phyloP scores from a whole-genome alignment of 2,329 filamentous ascomycete genomes.

The Aureobasidium sp. region DNA sequence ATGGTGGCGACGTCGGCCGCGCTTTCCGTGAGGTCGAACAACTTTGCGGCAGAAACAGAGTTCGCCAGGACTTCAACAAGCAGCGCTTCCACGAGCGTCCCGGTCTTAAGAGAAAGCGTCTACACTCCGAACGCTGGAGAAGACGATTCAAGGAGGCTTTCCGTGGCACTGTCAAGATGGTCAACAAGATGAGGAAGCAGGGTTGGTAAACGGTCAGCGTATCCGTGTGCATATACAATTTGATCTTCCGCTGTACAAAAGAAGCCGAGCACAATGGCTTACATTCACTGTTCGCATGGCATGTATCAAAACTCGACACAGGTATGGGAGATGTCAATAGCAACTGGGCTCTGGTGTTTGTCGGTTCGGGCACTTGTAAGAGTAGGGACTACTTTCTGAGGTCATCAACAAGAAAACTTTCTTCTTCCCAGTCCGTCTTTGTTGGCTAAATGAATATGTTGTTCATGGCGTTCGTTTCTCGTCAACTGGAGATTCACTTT shows the following conservation, averaged over 20 bases:
- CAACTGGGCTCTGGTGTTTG: not conserved
- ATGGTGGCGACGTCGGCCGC: constrained; percentile 37
- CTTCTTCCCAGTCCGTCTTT: not conserved
- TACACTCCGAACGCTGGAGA: constrained; percentile 70
- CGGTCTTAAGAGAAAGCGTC: constrained; percentile 72
- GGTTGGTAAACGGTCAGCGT: constrained; percentile 55
- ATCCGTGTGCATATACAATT: not conserved
- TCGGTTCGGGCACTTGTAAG: not conserved
- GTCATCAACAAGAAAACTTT: not conserved
- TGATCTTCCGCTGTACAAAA: not conserved
- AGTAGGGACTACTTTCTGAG: not conserved
- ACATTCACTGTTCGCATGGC: not conserved
- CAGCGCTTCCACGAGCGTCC: constrained; percentile 69
- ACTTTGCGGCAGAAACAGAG: constrained; percentile 45
- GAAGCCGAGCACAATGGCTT: not conserved
- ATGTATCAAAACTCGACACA: not conserved
- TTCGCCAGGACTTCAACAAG: constrained; percentile 45
- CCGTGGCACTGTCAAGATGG: constrained; percentile 63
- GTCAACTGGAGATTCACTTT: not conserved
- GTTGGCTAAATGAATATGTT: not conserved
- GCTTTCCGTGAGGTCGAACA: constrained; percentile 39
- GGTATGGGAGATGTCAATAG: not conserved
- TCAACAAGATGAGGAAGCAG: constrained; percentile 63
- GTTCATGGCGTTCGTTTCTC: not conserved
- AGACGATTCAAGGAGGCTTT: constrained; percentile 71